These are phyloP conservation scores for Mycena vulgaris DNA, from an alignment of 768 basidiomycete genomes.

Conservation along the genomic window DNA sequence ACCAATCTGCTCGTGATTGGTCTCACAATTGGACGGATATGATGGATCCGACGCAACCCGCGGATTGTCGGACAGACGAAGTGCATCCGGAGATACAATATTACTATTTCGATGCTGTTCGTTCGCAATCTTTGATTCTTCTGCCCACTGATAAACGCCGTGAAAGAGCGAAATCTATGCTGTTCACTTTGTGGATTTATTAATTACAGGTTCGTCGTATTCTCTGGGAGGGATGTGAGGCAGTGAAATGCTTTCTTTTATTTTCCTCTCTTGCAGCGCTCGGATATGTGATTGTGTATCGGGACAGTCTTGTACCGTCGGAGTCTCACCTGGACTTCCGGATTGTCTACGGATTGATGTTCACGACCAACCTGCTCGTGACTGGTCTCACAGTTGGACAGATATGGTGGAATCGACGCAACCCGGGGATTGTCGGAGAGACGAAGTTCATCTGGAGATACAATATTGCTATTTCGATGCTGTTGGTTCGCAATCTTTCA, in stretches of 20 bases:
- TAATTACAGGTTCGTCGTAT: background rate
- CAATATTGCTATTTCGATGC: slow-evolving; percentile 9
- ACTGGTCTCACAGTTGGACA: slow-evolving; percentile 7
- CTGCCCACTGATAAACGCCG: background rate
- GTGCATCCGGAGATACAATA: slow-evolving; percentile 14
- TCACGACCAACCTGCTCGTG: slow-evolving; percentile 7
- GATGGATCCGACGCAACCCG: slow-evolving; percentile 9
- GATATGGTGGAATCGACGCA: slow-evolving; percentile 18
- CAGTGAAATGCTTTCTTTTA: no score
- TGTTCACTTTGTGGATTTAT: no score
- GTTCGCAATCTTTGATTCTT: background rate
- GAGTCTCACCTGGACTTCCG: slow-evolving; percentile 6
- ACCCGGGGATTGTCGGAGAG: background rate
- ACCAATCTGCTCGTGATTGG: slow-evolving; percentile 14
- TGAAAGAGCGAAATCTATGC: no score
- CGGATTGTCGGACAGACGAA: background rate
- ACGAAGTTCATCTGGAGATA: slow-evolving; percentile 5
- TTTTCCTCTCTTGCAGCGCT: background rate
- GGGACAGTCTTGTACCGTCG: background rate
- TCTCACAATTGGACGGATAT: slow-evolving; percentile 12
- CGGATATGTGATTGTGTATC: background rate
- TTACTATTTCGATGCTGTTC: slow-evolving; percentile 13
- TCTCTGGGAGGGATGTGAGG: background rate
- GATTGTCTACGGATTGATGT: background rate
- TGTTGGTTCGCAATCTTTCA: slow-evolving; percentile 3